Percentiles rank a stretch among this genome's conserved stretches.
These are phyloP conservation scores for Leptographium wingfieldii DNA, from an alignment of 2,329 filamentous ascomycete genomes.

Conservation along the genomic window DNA sequence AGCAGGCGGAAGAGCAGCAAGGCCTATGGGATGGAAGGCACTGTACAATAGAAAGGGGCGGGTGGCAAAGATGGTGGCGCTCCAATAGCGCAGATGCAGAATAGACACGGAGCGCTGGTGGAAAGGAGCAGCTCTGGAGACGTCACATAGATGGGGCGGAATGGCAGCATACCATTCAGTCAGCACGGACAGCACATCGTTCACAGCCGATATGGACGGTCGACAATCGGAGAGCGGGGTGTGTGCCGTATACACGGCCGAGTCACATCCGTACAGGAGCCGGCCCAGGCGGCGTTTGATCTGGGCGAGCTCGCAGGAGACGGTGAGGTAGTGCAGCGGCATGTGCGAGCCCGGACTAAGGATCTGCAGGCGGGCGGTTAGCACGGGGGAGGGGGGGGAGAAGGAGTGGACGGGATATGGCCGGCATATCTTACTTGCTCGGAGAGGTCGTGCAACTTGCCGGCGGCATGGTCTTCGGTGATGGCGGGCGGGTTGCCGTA, in stretches of 20 bases:
- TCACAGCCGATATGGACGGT: slow-evolving; percentile 11
- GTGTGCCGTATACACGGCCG: background rate
- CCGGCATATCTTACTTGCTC: slow-evolving; percentile 9
- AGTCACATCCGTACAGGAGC: slow-evolving; percentile 10
- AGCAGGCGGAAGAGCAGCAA: slow-evolving; percentile 5
- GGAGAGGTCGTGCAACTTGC: slow-evolving; percentile 8
- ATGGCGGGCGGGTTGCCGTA: slow-evolving; percentile 17
- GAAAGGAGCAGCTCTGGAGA: slow-evolving; percentile 11
- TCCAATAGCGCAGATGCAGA: slow-evolving; percentile 16
- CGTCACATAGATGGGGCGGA: slow-evolving; percentile 15
- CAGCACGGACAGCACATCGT: slow-evolving; percentile 10
- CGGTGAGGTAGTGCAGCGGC: slow-evolving; percentile 15
- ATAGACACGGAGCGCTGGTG: slow-evolving; percentile 16
- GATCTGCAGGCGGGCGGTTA: slow-evolving; percentile 8
- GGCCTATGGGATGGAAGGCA: slow-evolving; percentile 7
- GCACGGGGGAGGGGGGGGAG: background rate
- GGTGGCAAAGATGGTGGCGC: slow-evolving; percentile 13
- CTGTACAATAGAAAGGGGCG: slow-evolving; percentile 22
- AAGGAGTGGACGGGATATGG: background rate
- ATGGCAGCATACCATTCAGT: slow-evolving; percentile 13
- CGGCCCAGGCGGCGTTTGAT: slow-evolving; percentile 13
- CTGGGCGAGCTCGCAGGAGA: slow-evolving; percentile 14
- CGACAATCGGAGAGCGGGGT: background rate
- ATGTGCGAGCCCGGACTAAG: slow-evolving; percentile 17
- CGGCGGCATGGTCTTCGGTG: slow-evolving; percentile 11